Base-by-base conservation (phyloP, 2,329 filamentous ascomycete genomes). In the Waltergamsia citrina region DNA sequence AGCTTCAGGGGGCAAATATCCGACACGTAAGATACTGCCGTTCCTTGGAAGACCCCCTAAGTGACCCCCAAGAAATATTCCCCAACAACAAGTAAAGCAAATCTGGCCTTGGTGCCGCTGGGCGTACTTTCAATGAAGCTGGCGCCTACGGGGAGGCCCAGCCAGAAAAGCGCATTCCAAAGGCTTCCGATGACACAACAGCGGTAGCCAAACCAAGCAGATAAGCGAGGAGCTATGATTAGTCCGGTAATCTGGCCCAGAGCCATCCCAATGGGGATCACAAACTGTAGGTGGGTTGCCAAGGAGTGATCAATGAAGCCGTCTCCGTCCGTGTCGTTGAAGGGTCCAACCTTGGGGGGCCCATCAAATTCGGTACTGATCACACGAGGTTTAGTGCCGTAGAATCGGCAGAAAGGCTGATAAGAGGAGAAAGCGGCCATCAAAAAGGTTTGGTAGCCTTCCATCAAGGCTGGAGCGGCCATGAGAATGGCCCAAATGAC, bases 21-120 rank as follows among this genome's bases (percentile, higher is more conserved):
- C 1, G 60, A 58, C 1, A 57, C 56, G 33, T 64, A 63, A 1
- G 58, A 49, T 0, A 54, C 48, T 1, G 49, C 48, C 11, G 61
- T 45, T 0, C 52, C 57, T 25, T 54, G 52, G 37, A 63, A 46
- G 1, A 43, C 31, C 6, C 45, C 46, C 40, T 54, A 59, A 0
- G 58, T 56, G 16, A 63, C 42, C 11, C 58, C 59, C 26, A 50
- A 51, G 2, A 60, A 43, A 14, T 59, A 40, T 40, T 60, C 52
- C 1, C 53, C 54, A 7, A 45, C 48, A 7, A 57, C 41, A 4
- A 56, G 48, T 21, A 54, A 38, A 18, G 17, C 17, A 15, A 12
- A 19, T 17, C 24, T 26, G 12, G 17, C 7, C n/a, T 12, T 20
- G 24, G 3, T n/a, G n/a, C 7, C 6, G 7, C 20, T 10, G 31